Evolutionary conservation across 2,329 filamentous ascomycete genomes (phyloP).

Genomic region (Microcyclospora pomicola): DNA sequence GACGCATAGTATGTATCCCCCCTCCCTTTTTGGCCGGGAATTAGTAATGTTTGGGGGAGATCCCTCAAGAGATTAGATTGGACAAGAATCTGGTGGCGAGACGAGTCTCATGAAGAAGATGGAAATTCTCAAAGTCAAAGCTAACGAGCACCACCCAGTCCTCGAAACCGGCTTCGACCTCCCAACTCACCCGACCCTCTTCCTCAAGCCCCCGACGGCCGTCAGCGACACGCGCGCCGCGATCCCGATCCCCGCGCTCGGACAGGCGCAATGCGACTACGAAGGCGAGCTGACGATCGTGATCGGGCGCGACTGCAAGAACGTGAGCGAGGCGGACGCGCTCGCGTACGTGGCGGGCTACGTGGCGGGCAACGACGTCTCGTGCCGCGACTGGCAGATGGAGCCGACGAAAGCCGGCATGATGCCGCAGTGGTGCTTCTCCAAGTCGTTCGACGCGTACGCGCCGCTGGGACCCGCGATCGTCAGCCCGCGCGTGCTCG

Average conservation of each 20-base stretch:
- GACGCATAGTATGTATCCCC: constrained; percentile 31
- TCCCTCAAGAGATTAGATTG: no score
- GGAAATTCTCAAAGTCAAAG: neutral
- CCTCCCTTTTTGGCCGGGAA: no score
- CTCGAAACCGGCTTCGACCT: constrained; percentile 47
- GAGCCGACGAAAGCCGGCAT: constrained; percentile 28
- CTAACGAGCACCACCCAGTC: constrained; percentile 9
- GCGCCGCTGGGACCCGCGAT: constrained; percentile 40
- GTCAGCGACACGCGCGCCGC: constrained; percentile 50
- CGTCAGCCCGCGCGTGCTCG: constrained; percentile 29
- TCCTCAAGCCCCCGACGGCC: constrained; percentile 57
- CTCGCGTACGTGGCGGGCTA: constrained; percentile 65
- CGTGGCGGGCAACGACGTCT: constrained; percentile 65
- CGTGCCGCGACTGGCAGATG: constrained; percentile 52
- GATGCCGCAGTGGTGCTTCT: constrained; percentile 45
- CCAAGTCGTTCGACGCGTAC: constrained; percentile 44
- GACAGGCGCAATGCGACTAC: constrained; percentile 59
- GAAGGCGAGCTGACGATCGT: constrained; percentile 66
- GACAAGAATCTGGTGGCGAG: no score
- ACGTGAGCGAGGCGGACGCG: constrained; percentile 51
- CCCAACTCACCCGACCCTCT: constrained; percentile 58
- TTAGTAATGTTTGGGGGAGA: no score
- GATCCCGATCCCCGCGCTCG: constrained; percentile 51
- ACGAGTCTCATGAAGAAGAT: neutral
- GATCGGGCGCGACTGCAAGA: constrained; percentile 52